Evolutionary conservation across 2,329 filamentous ascomycete species (phyloP).

Genomic region (Talaromyces verruculosus): DNA sequence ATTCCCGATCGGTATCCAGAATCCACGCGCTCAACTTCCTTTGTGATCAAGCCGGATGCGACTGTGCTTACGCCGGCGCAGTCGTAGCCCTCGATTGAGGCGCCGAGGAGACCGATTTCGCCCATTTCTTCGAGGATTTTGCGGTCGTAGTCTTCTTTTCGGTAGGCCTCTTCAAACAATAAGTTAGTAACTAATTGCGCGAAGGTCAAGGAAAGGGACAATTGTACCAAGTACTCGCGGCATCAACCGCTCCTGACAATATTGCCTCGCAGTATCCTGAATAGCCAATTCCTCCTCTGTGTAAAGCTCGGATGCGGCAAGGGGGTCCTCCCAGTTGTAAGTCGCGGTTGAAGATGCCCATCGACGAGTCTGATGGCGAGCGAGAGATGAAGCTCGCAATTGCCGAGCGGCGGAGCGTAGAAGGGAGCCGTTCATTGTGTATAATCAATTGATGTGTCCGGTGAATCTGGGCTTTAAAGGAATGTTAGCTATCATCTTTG

Average conservation of each 20-base stretch:
- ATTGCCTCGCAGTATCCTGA: slow-evolving; percentile 83
- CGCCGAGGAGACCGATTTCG: slow-evolving; percentile 81
- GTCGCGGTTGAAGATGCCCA: slow-evolving; percentile 40
- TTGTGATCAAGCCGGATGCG: slow-evolving; percentile 83
- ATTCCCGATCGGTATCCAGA: slow-evolving; percentile 90
- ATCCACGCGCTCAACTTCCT: slow-evolving; percentile 86
- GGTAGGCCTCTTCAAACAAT: slow-evolving; percentile 69
- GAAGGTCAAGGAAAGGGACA: background rate
- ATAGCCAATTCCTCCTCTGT: slow-evolving; percentile 92
- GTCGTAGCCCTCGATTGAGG: slow-evolving; percentile 82
- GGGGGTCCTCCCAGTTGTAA: slow-evolving; percentile 92
- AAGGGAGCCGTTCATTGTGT: slow-evolving; percentile 34
- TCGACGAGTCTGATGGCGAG: slow-evolving; percentile 23
- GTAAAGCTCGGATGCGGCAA: slow-evolving; percentile 70
- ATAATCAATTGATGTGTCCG: background rate
- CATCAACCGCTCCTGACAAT: slow-evolving; percentile 85
- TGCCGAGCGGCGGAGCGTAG: slow-evolving; percentile 36
- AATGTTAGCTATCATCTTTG: background rate
- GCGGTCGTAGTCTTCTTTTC: slow-evolving; percentile 81
- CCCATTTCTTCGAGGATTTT: slow-evolving; percentile 90
- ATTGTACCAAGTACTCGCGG: slow-evolving; percentile 77
- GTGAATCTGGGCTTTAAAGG: background rate
- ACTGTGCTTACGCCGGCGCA: slow-evolving; percentile 87
- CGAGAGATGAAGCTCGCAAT: slow-evolving; percentile 24
- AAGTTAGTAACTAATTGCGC: background rate